Conservation (phyloP, 257 asterid species). For the Przewalskia tangutica region DNA sequence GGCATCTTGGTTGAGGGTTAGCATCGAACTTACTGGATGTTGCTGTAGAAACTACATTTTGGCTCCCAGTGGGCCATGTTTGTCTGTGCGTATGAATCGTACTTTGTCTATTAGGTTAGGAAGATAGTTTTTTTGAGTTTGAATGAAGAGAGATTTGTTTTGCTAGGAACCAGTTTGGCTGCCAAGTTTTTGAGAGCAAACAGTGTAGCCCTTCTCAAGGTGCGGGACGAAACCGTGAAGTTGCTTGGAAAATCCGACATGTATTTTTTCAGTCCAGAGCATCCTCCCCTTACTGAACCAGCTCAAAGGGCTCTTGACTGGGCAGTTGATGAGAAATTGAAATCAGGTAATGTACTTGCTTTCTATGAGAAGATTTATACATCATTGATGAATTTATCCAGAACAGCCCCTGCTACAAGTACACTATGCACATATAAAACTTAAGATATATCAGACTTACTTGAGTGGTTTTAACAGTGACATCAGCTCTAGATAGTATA, state of each 20-base stretch:
- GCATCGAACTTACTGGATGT: neutral
- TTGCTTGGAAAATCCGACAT: slow-evolving; percentile 70
- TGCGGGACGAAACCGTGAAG: slow-evolving; percentile 53
- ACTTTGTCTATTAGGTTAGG: neutral
- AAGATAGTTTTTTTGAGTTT: neutral
- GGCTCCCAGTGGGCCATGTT: neutral
- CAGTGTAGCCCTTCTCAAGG: slow-evolving; percentile 60
- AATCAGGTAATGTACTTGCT: slow-evolving; percentile 46
- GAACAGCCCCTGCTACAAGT: neutral
- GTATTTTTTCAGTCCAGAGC: slow-evolving; percentile 62
- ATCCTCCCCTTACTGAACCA: slow-evolving; percentile 81
- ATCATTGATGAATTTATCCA: neutral
- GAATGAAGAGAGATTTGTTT: neutral
- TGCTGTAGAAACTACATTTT: neutral
- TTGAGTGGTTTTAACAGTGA: neutral
- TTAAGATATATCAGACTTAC: neutral
- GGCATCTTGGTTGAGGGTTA: slow-evolving; percentile 92
- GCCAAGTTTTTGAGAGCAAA: slow-evolving; percentile 74
- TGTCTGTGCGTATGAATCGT: neutral
- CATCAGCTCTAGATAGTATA: neutral
- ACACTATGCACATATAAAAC: neutral
- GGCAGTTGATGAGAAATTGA: slow-evolving; percentile 76
- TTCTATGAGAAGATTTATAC: neutral
- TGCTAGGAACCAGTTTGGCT: slow-evolving; percentile 84
- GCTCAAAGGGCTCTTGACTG: slow-evolving; percentile 89